These are phyloP conservation scores for Solanum bulbocastanum DNA, from an alignment of 257 asterid species.

Conservation along the genomic window DNA sequence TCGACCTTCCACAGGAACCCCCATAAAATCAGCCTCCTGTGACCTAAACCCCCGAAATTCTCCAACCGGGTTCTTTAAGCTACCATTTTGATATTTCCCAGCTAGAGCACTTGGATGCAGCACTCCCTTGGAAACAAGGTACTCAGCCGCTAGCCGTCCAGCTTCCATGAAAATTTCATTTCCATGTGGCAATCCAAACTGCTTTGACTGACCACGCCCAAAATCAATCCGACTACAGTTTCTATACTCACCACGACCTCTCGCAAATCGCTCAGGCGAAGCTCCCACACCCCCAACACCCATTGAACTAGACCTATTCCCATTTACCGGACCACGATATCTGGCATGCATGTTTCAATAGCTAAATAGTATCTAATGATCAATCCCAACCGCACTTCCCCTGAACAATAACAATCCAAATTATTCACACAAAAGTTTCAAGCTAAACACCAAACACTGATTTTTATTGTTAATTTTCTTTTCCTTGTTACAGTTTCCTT, in stretches of 20 bases:
- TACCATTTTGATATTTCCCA: conserved; percentile 54
- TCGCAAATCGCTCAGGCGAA: conserved; percentile 55
- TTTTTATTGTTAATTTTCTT: neutral
- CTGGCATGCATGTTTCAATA: conserved; percentile 49
- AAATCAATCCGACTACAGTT: conserved; percentile 49
- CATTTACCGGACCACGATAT: conserved; percentile 65
- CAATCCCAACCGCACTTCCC: neutral
- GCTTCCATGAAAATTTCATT: conserved; percentile 76
- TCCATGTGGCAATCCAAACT: conserved; percentile 39
- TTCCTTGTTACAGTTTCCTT: neutral
- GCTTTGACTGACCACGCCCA: conserved; percentile 58
- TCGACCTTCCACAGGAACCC: conserved; percentile 23
- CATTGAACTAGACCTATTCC: conserved; percentile 57
- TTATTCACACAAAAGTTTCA: neutral
- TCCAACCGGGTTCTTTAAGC: conserved; percentile 33
- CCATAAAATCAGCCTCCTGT: conserved; percentile 26
- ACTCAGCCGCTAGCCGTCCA: conserved; percentile 87
- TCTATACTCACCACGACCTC: conserved; percentile 58
- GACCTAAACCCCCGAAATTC: conserved; percentile 26
- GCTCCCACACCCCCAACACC: conserved; percentile 46
- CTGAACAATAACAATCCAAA: neutral
- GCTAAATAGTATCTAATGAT: neutral
- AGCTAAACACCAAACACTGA: neutral
- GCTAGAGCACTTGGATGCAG: conserved; percentile 60
- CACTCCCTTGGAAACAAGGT: conserved; percentile 65